phyloP scores from a whole-genome alignment of 306 rosid species.

The Abrus pulchellus region DNA sequence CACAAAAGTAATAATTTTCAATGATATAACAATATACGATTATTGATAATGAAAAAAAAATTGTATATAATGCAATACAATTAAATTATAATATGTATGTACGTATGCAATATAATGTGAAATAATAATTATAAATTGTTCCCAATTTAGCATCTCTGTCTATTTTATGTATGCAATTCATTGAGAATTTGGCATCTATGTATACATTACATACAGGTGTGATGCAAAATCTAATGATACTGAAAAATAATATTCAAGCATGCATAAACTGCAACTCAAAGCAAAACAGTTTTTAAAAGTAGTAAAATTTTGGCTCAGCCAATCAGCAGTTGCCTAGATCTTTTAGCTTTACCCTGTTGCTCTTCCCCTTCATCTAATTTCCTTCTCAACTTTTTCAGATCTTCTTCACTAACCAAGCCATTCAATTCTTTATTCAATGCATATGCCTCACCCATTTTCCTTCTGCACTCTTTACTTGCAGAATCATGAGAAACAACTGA shows the following conservation, averaged over 20 bases:
- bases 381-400: conserved; percentile 62
- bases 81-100: no score
- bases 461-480: conserved; percentile 85
- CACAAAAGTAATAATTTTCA: no score
- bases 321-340: conserved; percentile 58
- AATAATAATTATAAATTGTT: background rate
- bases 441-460: conserved; percentile 81
- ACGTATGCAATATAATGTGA: no score
- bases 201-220: background rate
- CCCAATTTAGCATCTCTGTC: background rate
- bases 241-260: conserved; percentile 17
- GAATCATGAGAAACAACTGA: conserved; percentile 90
- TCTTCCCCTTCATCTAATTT: conserved; percentile 62
- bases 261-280: conserved; percentile 7
- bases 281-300: background rate
- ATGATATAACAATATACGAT: no score
- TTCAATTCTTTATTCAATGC: conserved; percentile 74
- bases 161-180: no score
- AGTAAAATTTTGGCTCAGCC: conserved; percentile 41
- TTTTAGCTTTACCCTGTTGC: conserved; percentile 56
- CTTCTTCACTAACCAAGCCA: conserved; percentile 73
- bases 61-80: no score
- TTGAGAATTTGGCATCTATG: no score
- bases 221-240: conserved; percentile 33
- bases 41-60: no score